A percentile compares a stretch with the other conserved stretches of the same genome.
phyloP scores from a whole-genome alignment of 1,284 basidiomycete genomes.

The Cutaneotrichosporon sp. region DNA sequence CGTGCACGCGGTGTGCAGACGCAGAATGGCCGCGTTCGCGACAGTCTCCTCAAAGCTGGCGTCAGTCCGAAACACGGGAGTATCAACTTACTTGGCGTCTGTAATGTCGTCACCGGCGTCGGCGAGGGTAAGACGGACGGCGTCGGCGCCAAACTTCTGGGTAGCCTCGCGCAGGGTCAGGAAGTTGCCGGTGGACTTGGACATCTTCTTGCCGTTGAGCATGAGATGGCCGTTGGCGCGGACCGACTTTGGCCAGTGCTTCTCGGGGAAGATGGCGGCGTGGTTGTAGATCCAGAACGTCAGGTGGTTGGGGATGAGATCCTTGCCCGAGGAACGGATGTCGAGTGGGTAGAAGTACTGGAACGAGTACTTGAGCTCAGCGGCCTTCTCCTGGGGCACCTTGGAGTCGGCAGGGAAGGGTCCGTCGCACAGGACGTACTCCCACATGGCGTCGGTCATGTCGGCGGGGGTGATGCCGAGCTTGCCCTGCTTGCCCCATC shows the following conservation, averaged over 20 bases:
- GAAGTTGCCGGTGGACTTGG: conserved; percentile 74
- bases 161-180: conserved; percentile 49
- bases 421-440: conserved; percentile 79
- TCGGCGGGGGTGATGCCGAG: conserved; percentile 82
- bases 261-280: conserved; percentile 86
- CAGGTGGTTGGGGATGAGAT: conserved; percentile 92
- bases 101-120: conserved; percentile 97
- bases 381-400: conserved; percentile 69
- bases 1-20: conserved; percentile 81
- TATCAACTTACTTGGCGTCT: conserved; percentile 91
- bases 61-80: conserved; percentile 58
- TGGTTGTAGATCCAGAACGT: conserved; percentile 95
- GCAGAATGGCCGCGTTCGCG: conserved; percentile 94
- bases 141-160: conserved; percentile 51
- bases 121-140: conserved; percentile 84
- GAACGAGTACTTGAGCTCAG: conserved; percentile 84
- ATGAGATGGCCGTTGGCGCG: conserved; percentile 95
- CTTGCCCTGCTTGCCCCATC: conserved; percentile 76
- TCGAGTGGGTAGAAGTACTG: conserved; percentile 99
- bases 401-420: conserved; percentile 62
- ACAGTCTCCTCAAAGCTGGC: conserved; percentile 92
- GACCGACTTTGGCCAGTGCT: conserved; percentile 89
- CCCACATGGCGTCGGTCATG: conserved; percentile 97
- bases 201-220: conserved; percentile 99
- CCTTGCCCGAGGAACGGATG: conserved; percentile 97